Conservation (phyloP, 768 basidiomycete genomes). For the Harrya chromipes region DNA sequence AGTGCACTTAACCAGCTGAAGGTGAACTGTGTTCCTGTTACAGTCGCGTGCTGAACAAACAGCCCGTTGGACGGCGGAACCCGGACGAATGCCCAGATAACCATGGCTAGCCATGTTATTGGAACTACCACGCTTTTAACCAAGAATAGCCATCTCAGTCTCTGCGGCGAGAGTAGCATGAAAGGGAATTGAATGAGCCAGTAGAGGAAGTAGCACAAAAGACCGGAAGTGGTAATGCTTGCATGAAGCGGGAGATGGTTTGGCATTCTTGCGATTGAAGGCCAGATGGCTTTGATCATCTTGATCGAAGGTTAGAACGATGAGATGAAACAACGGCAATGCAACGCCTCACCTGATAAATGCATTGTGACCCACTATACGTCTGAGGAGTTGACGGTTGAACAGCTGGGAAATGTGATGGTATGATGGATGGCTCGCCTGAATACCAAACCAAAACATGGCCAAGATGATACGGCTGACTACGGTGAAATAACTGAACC, state of each 20-base stretch:
- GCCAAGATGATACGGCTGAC: slow-evolving; percentile 72
- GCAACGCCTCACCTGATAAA: slow-evolving; percentile 49
- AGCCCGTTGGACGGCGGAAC: slow-evolving; percentile 63
- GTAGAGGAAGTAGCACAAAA: slow-evolving; percentile 74
- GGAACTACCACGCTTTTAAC: slow-evolving; percentile 66
- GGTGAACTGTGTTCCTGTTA: slow-evolving; percentile 54
- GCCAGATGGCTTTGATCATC: slow-evolving; percentile 86
- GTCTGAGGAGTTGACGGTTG: slow-evolving; percentile 32
- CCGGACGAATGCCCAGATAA: slow-evolving; percentile 75
- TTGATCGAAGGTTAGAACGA: slow-evolving; percentile 5
- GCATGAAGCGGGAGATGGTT: slow-evolving; percentile 58
- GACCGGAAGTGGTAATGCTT: slow-evolving; percentile 64
- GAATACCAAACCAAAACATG: slow-evolving; percentile 83
- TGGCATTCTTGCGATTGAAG: slow-evolving; percentile 58
- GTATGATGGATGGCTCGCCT: slow-evolving; percentile 35
- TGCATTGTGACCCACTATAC: slow-evolving; percentile 63
- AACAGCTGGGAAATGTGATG: not conserved
- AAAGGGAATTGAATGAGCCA: slow-evolving; percentile 78
- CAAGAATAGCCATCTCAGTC: slow-evolving; percentile 74
- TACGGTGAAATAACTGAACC: slow-evolving; percentile 85
- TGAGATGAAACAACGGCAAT: not conserved
- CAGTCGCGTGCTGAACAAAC: slow-evolving; percentile 45
- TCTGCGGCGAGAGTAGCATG: slow-evolving; percentile 73
- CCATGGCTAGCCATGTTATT: slow-evolving; percentile 60
- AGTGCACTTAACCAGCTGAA: slow-evolving; percentile 80